phyloP scores from a whole-genome alignment of 345 rosid genomes.

The Jatropha curcas region DNA sequence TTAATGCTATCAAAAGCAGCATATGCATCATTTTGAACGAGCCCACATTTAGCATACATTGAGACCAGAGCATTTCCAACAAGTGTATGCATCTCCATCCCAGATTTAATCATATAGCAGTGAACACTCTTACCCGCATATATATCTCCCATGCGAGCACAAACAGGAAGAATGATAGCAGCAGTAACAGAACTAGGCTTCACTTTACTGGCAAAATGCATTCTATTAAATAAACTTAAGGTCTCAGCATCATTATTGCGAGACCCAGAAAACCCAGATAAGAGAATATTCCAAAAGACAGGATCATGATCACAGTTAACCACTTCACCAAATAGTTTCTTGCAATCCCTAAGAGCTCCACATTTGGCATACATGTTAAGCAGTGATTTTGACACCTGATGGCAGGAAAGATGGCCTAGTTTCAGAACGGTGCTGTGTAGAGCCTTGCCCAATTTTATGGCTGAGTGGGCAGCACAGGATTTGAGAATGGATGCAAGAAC shows the following conservation, averaged over 20 bases:
- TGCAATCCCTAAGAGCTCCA: constrained; percentile 54
- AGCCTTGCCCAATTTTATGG: constrained; percentile 47
- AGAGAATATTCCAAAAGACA: constrained; percentile 77
- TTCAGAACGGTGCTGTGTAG: constrained; percentile 48
- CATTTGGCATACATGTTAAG: constrained; percentile 83
- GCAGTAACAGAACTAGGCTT: constrained; percentile 63
- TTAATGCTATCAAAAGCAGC: constrained; percentile 53
- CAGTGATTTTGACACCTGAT: constrained; percentile 58
- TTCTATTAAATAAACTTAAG: constrained; percentile 47
- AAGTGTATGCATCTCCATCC: constrained; percentile 58
- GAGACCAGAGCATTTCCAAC: constrained; percentile 78
- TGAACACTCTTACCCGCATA: constrained; percentile 57
- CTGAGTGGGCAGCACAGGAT: constrained; percentile 54
- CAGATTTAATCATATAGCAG: constrained; percentile 52
- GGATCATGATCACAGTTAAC: constrained; percentile 40
- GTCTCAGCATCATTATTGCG: constrained; percentile 43
- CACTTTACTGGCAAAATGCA: constrained; percentile 41
- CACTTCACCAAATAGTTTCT: constrained; percentile 55
- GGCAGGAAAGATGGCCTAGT: constrained; percentile 55
- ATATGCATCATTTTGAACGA: constrained; percentile 48
- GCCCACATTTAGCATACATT: constrained; percentile 74
- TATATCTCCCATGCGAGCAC: constrained; percentile 56
- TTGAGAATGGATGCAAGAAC: constrained; percentile 56
- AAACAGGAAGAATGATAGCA: constrained; percentile 68
- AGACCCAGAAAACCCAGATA: constrained; percentile 63